Evolutionary conservation across 2,329 filamentous ascomycete species (phyloP).

Genomic region (Arthrobotrys musiformis): DNA sequence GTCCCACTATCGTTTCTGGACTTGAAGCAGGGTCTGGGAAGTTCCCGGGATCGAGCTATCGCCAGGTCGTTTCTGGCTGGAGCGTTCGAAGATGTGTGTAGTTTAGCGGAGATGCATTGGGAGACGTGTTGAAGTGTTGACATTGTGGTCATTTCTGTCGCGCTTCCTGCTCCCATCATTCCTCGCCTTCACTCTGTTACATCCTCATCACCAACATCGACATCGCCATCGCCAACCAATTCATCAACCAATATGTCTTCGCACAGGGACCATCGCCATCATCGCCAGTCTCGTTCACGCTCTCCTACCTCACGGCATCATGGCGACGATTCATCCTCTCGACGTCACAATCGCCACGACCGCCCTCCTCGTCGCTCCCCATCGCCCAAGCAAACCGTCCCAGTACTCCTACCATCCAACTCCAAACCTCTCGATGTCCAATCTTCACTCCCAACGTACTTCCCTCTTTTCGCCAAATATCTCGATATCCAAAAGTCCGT

Average conservation of each 20-base stretch:
- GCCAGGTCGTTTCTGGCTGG: not conserved
- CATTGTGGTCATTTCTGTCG: slow-evolving; percentile 48
- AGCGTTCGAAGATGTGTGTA: not conserved
- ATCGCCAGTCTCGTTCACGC: slow-evolving; percentile 22
- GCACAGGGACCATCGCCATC: slow-evolving; percentile 10
- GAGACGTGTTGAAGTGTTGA: slow-evolving; percentile 45
- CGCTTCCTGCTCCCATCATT: slow-evolving; percentile 1
- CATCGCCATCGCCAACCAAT: not conserved
- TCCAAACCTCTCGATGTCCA: slow-evolving; percentile 72
- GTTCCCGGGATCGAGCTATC: not conserved
- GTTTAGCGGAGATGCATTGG: slow-evolving; percentile 11
- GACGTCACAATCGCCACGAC: slow-evolving; percentile 29
- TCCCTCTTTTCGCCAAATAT: slow-evolving; percentile 75
- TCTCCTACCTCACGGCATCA: slow-evolving; percentile 42
- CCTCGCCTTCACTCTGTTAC: not conserved
- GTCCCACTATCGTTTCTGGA: not conserved
- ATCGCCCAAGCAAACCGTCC: slow-evolving; percentile 48
- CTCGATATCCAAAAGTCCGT: slow-evolving; percentile 87
- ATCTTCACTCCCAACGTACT: slow-evolving; percentile 70
- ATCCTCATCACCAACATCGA: not conserved
- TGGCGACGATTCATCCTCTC: slow-evolving; percentile 28
- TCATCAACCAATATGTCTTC: slow-evolving; percentile 15
- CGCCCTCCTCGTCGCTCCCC: slow-evolving; percentile 61
- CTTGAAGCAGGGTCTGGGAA: not conserved
- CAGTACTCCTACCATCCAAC: slow-evolving; percentile 67